These are phyloP conservation scores for Neocallimastix lanati DNA, from an alignment of 192 early-diverging fungal species.

Conservation along the genomic window DNA sequence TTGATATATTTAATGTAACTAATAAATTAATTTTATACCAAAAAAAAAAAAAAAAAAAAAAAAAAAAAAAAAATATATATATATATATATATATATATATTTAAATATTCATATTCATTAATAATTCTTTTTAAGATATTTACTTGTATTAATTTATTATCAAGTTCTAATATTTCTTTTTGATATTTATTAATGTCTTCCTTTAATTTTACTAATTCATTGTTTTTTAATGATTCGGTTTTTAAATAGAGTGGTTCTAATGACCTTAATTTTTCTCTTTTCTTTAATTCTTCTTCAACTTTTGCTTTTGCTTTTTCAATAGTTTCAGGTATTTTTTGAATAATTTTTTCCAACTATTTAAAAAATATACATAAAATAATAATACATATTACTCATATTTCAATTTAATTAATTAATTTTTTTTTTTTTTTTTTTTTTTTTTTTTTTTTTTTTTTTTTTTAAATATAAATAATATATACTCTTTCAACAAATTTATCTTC, in stretches of 20 bases:
- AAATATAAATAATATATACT: conserved; percentile 4
- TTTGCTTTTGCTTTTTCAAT: conserved; percentile 3
- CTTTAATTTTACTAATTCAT: conserved; percentile 10
- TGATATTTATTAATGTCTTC: conserved; percentile 12
- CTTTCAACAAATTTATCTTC: conserved; percentile 12
- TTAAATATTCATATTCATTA: too few relatives aligned
- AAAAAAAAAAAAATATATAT: too few relatives aligned
- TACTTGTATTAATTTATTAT: neutral
- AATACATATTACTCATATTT: neutral
- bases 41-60: too few relatives aligned
- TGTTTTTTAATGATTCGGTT: neutral
- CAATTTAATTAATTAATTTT: neutral
- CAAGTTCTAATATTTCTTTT: neutral
- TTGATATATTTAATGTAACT: too few relatives aligned
- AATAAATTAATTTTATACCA: too few relatives aligned
- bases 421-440: conserved; percentile 17
- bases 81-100: too few relatives aligned
- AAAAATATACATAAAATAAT: neutral
- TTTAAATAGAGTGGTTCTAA: neutral
- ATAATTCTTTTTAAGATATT: neutral
- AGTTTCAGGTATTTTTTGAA: conserved; percentile 11
- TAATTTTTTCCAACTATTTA: conserved; percentile 11
- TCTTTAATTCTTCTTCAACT: neutral
- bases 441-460: conserved; percentile 1
- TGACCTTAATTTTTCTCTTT: conserved; percentile 1